Percentiles rank a stretch among this genome's conserved stretches.
These are phyloP conservation scores for Leccinum disarticulatum DNA, from an alignment of 768 basidiomycete genomes.

Conservation along the genomic window DNA sequence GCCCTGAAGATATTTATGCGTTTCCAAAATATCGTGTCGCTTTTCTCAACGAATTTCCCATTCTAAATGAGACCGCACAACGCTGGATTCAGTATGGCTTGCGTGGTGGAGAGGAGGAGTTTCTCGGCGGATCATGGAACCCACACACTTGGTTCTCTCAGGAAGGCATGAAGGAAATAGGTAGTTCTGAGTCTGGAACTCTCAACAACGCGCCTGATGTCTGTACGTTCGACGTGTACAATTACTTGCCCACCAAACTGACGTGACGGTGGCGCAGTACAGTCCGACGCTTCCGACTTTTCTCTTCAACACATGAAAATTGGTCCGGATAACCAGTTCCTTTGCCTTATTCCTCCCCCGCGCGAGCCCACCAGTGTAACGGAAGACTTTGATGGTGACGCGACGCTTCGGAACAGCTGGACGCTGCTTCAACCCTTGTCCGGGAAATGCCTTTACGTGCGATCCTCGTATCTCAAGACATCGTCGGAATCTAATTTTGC, in stretches of 20 bases:
- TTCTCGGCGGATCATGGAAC: slow-evolving; percentile 63
- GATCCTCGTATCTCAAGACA: slow-evolving; percentile 38
- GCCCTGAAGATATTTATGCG: slow-evolving; percentile 78
- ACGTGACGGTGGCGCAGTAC: slow-evolving; percentile 18
- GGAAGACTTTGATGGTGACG: slow-evolving; percentile 58
- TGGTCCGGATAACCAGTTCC: slow-evolving; percentile 64
- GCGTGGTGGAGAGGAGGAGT: slow-evolving; percentile 72
- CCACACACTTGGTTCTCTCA: slow-evolving; percentile 40
- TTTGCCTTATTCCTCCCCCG: slow-evolving; percentile 76
- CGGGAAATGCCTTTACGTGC: slow-evolving; percentile 83
- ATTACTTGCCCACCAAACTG: slow-evolving; percentile 10
- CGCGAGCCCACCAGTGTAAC: slow-evolving; percentile 43
- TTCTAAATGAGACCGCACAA: slow-evolving; percentile 69
- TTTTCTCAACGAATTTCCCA: slow-evolving; percentile 77
- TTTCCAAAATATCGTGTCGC: slow-evolving; percentile 81
- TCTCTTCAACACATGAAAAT: slow-evolving; percentile 75
- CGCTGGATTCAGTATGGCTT: slow-evolving; percentile 75
- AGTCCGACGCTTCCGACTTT: slow-evolving; percentile 37
- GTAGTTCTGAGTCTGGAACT: slow-evolving; percentile 44
- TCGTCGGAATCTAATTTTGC: slow-evolving; percentile 32
- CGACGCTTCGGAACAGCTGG: slow-evolving; percentile 77
- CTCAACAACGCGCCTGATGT: slow-evolving; percentile 24
- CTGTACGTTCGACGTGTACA: slow-evolving; percentile 38
- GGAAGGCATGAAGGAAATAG: slow-evolving; percentile 57
- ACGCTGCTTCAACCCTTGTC: slow-evolving; percentile 76